Evolutionary conservation across 164 flowering plant genomes (phyloP), one percentile per base, ranked within the genome.

Genomic region (Tetracentron sinense): DNA sequence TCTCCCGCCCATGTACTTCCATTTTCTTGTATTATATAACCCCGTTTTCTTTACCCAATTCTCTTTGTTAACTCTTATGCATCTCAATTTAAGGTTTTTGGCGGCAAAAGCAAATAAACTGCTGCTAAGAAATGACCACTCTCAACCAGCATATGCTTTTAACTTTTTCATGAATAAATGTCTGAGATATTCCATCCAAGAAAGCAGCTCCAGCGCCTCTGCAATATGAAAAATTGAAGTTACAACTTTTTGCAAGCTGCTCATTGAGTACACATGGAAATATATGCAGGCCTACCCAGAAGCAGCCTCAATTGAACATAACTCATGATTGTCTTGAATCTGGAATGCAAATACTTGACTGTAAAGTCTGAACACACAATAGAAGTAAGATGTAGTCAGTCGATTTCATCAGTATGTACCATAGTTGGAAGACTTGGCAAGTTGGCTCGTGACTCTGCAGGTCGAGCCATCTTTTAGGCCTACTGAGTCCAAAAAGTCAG

Each of bases 121-220:
- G 35, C 51, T 17, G 23, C 30, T 30, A 56, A 30, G 20, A 61
- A 57, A 21, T 42, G 54, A 54, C 50, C 31, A 50, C 49, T 54
- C 19, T 54, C 31, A 53, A 26, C 54, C 67, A 74, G 29, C 52
- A 69, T 25, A 58, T 38, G 30, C n/a, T 56, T 59, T 74, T 19
- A 68, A 54, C 48, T 49, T 65, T 21, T 51, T 54, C 35, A 48
- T 8, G 20, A 72, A 19, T 20, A 52, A 30, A 48, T 25, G 68
- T 21, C 54, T 23, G 54, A 63, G 29, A 60, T 42, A 67, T 25
- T 56, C 63, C 25, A 70, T 58, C 59, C 51, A 29, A 38, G 67
- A 76, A 47, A 62, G 61, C 21, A 76, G 59, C 66, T 76, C 72
- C 54, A 67, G 25, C 29, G 60, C n/a, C 27, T 58, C 79, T 73